Conservation (phyloP, 176 grass and related monocot species). For the Carex pumila region DNA sequence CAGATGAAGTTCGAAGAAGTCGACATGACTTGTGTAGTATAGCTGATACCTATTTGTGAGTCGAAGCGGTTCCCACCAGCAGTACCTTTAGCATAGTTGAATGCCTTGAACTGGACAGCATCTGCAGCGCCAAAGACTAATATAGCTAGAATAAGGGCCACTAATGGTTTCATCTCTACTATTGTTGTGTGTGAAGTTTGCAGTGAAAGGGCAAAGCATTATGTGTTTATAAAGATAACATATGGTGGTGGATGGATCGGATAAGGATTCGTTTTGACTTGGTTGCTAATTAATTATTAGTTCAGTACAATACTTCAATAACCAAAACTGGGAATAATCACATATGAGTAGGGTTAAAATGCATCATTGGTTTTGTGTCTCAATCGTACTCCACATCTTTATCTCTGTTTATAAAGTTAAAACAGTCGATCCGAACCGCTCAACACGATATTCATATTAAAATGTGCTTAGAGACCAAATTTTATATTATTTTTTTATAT, state of each 20-base stretch:
- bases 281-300: too few species aligned
- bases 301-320: too few species aligned
- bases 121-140: neutral
- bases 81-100: slow-evolving; percentile 40
- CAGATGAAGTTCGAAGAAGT: slow-evolving; percentile 46
- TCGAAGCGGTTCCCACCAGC: slow-evolving; percentile 44
- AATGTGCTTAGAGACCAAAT: too few species aligned
- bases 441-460: too few species aligned
- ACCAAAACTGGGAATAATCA: too few species aligned
- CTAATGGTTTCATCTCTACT: neutral
- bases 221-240: neutral
- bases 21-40: slow-evolving; percentile 41
- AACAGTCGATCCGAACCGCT: too few species aligned
- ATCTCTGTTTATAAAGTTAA: too few species aligned
- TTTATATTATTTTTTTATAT: too few species aligned
- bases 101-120: slow-evolving; percentile 38
- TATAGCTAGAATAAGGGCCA: neutral
- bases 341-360: too few species aligned
- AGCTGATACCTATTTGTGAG: slow-evolving; percentile 29
- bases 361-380: too few species aligned
- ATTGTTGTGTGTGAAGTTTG: neutral
- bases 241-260: neutral
- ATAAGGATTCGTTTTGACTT: too few species aligned
- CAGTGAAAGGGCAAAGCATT: neutral
- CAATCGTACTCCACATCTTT: too few species aligned